Conservation (phyloP, 257 asterid genomes). For the Mentha longifolia region DNA sequence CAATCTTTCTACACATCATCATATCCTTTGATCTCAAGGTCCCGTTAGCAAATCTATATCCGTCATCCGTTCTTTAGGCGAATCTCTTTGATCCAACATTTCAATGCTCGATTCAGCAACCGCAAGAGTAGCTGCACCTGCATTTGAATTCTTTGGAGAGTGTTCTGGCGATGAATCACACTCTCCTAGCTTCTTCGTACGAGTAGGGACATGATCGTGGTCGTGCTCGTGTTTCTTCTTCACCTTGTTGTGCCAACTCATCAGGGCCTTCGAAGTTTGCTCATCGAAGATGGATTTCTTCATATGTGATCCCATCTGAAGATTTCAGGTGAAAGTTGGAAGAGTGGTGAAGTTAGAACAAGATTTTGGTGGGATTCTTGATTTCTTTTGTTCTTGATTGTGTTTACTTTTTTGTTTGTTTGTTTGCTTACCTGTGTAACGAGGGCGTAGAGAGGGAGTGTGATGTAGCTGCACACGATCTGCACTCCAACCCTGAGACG, state of each 20-base stretch:
- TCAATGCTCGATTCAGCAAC: slow-evolving; percentile 25
- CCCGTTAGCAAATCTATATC: slow-evolving; percentile 48
- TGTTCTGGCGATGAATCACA: slow-evolving; percentile 42
- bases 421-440: slow-evolving; percentile 77
- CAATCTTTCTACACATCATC: slow-evolving; percentile 7
- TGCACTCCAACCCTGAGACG: slow-evolving; percentile 71
- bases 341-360: background rate
- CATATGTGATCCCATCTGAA: slow-evolving; percentile 94
- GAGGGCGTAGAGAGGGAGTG: slow-evolving; percentile 94
- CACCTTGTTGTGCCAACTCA: slow-evolving; percentile 81
- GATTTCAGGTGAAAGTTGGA: background rate
- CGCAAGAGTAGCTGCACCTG: background rate
- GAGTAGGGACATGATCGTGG: background rate
- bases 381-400: background rate
- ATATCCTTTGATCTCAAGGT: slow-evolving; percentile 27
- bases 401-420: background rate
- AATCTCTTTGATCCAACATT: slow-evolving; percentile 26
- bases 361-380: background rate
- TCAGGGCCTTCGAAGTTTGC: slow-evolving; percentile 85
- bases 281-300: slow-evolving; percentile 89
- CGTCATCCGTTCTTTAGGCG: slow-evolving; percentile 34
- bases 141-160: background rate
- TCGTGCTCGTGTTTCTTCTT: slow-evolving; percentile 49
- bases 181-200: slow-evolving; percentile 50
- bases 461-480: slow-evolving; percentile 83